These are phyloP conservation scores for Talaromyces sp. DNA, from an alignment of 2,329 filamentous ascomycete genomes.

Conservation along the genomic window DNA sequence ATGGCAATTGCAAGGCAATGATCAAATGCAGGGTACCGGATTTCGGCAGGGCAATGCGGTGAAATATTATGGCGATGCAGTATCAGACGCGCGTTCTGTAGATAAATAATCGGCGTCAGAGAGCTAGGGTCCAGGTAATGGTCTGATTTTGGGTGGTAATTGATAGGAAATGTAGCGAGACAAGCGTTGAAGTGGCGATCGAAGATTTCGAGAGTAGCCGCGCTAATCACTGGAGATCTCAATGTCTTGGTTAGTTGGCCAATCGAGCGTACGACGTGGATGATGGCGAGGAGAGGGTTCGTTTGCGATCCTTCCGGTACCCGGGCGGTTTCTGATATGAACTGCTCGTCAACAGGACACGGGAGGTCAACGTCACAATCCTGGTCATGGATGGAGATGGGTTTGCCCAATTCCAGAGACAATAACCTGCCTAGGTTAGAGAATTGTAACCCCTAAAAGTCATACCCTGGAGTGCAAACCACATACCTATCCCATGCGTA, in stretches of 20 bases:
- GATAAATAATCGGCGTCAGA: constrained; percentile 67
- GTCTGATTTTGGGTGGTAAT: constrained; percentile 62
- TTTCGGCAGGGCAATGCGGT: constrained; percentile 59
- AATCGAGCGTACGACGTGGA: constrained; percentile 75
- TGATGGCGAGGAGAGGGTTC: constrained; percentile 68
- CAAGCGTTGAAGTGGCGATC: constrained; percentile 75
- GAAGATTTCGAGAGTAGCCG: constrained; percentile 66
- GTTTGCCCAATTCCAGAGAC: constrained; percentile 72
- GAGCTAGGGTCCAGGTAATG: constrained; percentile 67
- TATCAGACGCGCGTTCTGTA: constrained; percentile 77
- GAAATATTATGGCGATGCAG: constrained; percentile 85
- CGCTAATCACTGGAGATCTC: constrained; percentile 59
- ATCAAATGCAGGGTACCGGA: constrained; percentile 66
- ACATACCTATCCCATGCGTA: constrained; percentile 78
- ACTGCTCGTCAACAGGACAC: constrained; percentile 71
- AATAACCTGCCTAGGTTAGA: constrained; percentile 50
- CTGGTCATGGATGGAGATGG: constrained; percentile 74
- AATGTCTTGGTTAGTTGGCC: constrained; percentile 67
- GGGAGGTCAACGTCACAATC: constrained; percentile 84
- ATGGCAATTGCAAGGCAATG: constrained; percentile 68
- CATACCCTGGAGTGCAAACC: neutral
- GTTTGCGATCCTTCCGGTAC: constrained; percentile 46
- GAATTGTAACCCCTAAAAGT: neutral
- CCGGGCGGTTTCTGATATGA: constrained; percentile 46
- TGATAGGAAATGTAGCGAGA: constrained; percentile 66